These are phyloP conservation scores for Naematelia encephala DNA, from an alignment of 768 basidiomycete genomes.

Conservation along the genomic window DNA sequence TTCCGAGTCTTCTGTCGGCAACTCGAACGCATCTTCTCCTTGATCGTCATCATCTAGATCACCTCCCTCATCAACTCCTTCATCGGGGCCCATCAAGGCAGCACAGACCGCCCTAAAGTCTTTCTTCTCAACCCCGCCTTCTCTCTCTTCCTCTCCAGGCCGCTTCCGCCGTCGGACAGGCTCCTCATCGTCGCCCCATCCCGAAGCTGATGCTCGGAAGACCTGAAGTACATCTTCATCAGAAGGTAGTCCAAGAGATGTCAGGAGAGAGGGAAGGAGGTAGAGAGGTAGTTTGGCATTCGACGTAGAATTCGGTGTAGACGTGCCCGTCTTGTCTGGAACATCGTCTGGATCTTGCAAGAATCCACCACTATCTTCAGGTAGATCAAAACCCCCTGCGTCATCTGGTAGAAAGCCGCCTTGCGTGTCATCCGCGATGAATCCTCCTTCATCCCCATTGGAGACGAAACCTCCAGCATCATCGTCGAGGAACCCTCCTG, in stretches of 20 bases:
- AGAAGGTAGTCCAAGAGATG: constrained; percentile 35
- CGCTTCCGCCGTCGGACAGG: constrained; percentile 2
- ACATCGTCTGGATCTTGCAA: constrained; percentile 18
- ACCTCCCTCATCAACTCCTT: constrained; percentile 30
- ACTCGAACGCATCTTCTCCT: constrained; percentile 12
- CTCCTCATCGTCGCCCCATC: constrained; percentile 26
- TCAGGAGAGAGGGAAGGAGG: constrained; percentile 35
- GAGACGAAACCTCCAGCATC: constrained; percentile 15
- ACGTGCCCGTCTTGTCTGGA: background rate
- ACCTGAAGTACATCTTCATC: constrained; percentile 47
- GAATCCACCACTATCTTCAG: constrained; percentile 20
- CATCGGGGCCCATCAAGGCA: constrained; percentile 42
- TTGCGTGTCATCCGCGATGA: constrained; percentile 24
- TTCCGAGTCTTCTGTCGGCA: constrained; percentile 7
- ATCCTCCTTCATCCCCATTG: constrained; percentile 20
- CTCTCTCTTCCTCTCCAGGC: constrained; percentile 12
- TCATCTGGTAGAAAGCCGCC: constrained; percentile 29
- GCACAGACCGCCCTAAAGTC: constrained; percentile 49
- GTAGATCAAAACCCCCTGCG: constrained; percentile 16
- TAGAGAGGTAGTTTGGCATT: constrained; percentile 28
- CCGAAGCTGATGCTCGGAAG: constrained; percentile 41
- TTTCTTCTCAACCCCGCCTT: constrained; percentile 33
- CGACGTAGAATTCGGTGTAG: constrained; percentile 3
- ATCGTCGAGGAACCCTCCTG: constrained; percentile 20
- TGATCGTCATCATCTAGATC: constrained; percentile 12